Evolutionary conservation across 2,329 filamentous ascomycete genomes (phyloP).

Genomic region (Fusarium siculi): DNA sequence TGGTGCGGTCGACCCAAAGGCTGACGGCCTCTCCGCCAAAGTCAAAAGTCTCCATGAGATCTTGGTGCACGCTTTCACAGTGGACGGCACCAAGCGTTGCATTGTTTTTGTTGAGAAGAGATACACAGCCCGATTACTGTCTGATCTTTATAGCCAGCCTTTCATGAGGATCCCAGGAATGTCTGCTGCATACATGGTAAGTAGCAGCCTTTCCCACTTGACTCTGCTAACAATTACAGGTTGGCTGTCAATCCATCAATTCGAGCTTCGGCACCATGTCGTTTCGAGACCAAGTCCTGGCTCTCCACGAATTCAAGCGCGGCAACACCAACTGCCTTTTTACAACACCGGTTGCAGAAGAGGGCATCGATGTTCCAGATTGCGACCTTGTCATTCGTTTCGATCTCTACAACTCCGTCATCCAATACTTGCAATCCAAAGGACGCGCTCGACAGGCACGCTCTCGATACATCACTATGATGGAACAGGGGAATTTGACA

Average conservation of each 20-base stretch:
- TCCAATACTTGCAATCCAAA: conserved; percentile 93
- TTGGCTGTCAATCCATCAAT: conserved; percentile 45
- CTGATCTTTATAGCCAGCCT: conserved; percentile 70
- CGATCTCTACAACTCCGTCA: conserved; percentile 88
- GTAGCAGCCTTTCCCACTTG: conserved; percentile 8
- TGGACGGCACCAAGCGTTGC: conserved; percentile 64
- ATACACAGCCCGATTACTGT: conserved; percentile 79
- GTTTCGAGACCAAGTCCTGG: conserved; percentile 78
- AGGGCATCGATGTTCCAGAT: conserved; percentile 74
- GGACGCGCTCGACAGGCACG: conserved; percentile 82
- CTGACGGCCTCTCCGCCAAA: conserved; percentile 74
- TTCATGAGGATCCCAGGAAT: conserved; percentile 68
- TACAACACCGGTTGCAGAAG: conserved; percentile 74
- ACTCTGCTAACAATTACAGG: conserved; percentile 33
- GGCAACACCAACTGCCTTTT: conserved; percentile 72
- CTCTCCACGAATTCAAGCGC: conserved; percentile 71
- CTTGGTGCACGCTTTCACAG: conserved; percentile 72
- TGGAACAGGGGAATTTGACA: conserved; percentile 74
- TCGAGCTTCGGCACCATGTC: conserved; percentile 71
- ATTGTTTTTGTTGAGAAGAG: conserved; percentile 89
- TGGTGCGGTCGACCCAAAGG: conserved; percentile 43
- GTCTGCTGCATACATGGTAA: conserved; percentile 70
- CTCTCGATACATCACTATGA: conserved; percentile 87
- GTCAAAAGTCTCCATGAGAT: conserved; percentile 70
- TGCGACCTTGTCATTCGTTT: conserved; percentile 79